Evolutionary conservation across 495 filamentous ascomycete genomes (phyloP), one percentile per base, ranked within the genome.

Genomic region (Penicillium maclennaniae): DNA sequence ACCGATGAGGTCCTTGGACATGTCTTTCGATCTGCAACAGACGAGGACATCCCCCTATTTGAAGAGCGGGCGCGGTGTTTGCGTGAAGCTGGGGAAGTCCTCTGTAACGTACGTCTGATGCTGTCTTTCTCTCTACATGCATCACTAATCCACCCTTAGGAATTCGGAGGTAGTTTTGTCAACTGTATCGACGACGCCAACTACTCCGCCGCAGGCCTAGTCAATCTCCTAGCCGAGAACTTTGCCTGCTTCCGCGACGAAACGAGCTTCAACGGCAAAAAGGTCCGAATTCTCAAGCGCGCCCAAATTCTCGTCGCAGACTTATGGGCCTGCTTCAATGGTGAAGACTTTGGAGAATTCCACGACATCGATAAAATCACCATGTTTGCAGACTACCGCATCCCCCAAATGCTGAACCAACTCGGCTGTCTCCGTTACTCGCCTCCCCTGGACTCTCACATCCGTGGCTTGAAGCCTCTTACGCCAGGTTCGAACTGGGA

Each of bases 381-480:
- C 54, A 97, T 97, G 88, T 99, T 97, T 72, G 91, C 93, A 52
- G 93, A 99, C 74, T 97, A 99, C 65, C 84, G 93, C 23, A 84
- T 99, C 31, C 93, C 93, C 6, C 93, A 97, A 74, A 96, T 97
- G 59, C 80, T 99, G 6, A 79, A 95, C 59, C 79, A 82, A 21
- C 76, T 99, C 23, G 88, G 89, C 34, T 93, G 89, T 53, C 75
- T 99, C 16, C 78, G 78, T 48, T 96, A 92, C 70, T 89, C 86
- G 25, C 93, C 93, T 0, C 79, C 84, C 6, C 69, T 99, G 19
- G 84, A 89, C 10, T 75, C 74, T 12, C 79, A 86, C 15, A 86
- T 98, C 47, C 75, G 79, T 7, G 67, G 70, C 4, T 75, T 79
- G 47, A 79, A 83, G 47, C 66, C 76, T 3, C 79, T 98, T 14